Evolutionary conservation across 176 grass and related monocot species (phyloP).

Genomic region (Bromus sterilis): DNA sequence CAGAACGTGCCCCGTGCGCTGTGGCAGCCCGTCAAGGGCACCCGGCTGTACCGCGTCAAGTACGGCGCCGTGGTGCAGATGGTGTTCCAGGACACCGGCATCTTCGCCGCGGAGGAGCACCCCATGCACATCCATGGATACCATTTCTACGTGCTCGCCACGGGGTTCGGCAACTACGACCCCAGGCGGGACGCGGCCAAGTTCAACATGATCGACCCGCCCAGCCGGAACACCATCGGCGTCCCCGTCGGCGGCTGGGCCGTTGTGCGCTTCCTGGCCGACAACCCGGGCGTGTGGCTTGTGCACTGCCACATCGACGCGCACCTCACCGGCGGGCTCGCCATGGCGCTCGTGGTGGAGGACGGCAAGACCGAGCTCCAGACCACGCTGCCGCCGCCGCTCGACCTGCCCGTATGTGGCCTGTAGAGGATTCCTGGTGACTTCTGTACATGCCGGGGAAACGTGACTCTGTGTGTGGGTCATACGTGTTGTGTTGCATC

Average conservation of each 20-base stretch:
- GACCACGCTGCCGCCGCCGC: conserved; percentile 50
- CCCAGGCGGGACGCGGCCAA: conserved; percentile 40
- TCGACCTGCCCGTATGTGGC: conserved; percentile 54
- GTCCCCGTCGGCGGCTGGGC: conserved; percentile 92
- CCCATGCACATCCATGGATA: conserved; percentile 95
- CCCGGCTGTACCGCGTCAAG: conserved; percentile 46
- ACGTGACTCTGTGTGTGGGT: not conserved
- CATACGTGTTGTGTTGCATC: not conserved
- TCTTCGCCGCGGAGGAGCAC: conserved; percentile 68
- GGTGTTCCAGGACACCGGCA: conserved; percentile 80
- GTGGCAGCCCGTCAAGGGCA: conserved; percentile 55
- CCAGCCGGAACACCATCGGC: conserved; percentile 75
- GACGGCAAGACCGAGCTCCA: conserved; percentile 57
- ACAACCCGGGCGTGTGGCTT: conserved; percentile 93
- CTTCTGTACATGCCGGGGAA: not conserved
- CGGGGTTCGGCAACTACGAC: conserved; percentile 78
- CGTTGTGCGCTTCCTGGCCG: conserved; percentile 62
- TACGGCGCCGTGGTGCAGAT: conserved; percentile 75
- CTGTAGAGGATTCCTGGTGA: conserved; percentile 17
- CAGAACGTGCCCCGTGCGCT: conserved; percentile 58
- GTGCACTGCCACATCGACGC: conserved; percentile 91
- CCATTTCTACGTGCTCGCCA: conserved; percentile 86
- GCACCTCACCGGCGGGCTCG: conserved; percentile 57
- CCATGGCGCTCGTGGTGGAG: conserved; percentile 86
- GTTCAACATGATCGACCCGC: conserved; percentile 90